Evolutionary conservation across 768 basidiomycete genomes (phyloP), one percentile per base, ranked within the genome.

Genomic region (Symmetrospora coprosmae): DNA sequence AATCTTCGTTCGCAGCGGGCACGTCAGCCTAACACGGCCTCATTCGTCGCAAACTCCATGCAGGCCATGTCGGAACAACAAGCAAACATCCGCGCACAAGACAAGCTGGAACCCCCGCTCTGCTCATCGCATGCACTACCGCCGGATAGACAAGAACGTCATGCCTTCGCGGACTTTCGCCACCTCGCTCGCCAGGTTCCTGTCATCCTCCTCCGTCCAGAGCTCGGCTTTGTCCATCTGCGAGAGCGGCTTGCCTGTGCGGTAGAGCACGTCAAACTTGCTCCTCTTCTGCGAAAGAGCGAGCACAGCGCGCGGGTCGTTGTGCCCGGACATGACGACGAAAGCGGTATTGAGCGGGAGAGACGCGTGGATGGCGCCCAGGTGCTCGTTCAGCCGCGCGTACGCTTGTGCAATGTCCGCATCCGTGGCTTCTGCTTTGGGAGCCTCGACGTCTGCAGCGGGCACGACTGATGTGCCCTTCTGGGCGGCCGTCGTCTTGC

Each of bases 91-190:
- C n/a, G n/a, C n/a, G n/a, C n/a, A n/a, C n/a, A n/a, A n/a, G n/a
- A n/a, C n/a, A n/a, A n/a, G n/a, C n/a, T n/a, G n/a, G n/a, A n/a
- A n/a, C n/a, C n/a, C n/a, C n/a, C n/a, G n/a, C n/a, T n/a, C n/a
- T n/a, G n/a, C n/a, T n/a, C n/a, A n/a, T n/a, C n/a, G n/a, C n/a
- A n/a, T n/a, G n/a, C n/a, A 6, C 43, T 40, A 46, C 40, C 55
- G 55, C 41, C 37, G 43, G 28, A 58, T 58, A 30, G 55, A 25
- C 46, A 63, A 39, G 56, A 64, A 64, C 50, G 73, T 91, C 90
- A 92, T 89, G 72, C 88, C 89, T 68, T 94, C 85, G 75, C 92
- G 85, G 75, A 92, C 89, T 71, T 92, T 43, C 17, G 40, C 39
- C 4, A 86, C 85, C 37, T 80, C 83, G 68, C 81, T 82, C 72